Base-by-base conservation (phyloP, 192 early-diverging fungal genomes). In the Entrophospora sp. region DNA sequence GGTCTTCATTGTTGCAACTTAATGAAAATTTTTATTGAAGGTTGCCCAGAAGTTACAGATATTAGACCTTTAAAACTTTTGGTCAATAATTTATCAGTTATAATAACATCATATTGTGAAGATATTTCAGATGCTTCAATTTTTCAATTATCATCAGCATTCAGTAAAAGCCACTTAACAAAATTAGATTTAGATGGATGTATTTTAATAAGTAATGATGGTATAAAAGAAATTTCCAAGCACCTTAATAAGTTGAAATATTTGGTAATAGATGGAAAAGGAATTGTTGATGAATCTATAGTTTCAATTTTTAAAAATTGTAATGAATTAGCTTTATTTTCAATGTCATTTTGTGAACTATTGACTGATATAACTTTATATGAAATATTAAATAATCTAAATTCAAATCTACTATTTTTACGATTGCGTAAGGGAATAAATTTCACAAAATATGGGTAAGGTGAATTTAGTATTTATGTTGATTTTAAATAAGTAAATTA, bases 101-200 rank as follows among this genome's bases (percentile, higher is more conserved):
- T 61, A 31, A 25, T 61, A 16, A 18, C 43, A 36, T 61, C 58
- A 5, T 24, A 61, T 43, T 43, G 40, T 31, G 20, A 18, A 22
- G 25, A 27, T 32, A 27, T 61, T 30, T 5, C 10, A 12, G 40
- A 61, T 44, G 22, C 14, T 5, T 10, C 40, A 43, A 43, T 61
- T 43, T 32, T 16, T 25, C 56, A 38, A 25, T 13, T 20, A 27
- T 20, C 8, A 9, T 4, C 10, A 42, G 10, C 40, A n/a, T 46
- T 8, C 24, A 9, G n/a, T 53, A n/a, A 4, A 30, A 18, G 28
- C 51, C 38, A 14, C 8, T 13, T 53, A 53, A 53, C 18, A 42
- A 42, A 61, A 43, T 42, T 61, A 27, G 27, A 43, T 61, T 42
- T 61, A 27, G 58, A 61, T 61, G 58, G 58, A 43, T 61, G 58